Conservation (phyloP, 2,329 filamentous ascomycete species). For the Fusarium beomiforme region DNA sequence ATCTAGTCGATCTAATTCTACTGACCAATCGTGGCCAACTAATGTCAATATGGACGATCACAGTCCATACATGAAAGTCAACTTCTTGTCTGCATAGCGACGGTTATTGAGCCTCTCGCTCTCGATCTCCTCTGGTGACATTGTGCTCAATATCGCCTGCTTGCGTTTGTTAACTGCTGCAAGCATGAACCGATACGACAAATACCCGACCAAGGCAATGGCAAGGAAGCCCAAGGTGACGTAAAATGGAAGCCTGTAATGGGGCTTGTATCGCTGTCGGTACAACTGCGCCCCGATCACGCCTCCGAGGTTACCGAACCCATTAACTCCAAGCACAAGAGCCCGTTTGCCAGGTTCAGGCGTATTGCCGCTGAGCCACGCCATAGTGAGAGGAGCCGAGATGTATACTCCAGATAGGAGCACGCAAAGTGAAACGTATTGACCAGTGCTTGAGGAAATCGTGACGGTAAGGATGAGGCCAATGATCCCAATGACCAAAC, state of each 20-base stretch:
- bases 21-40: not conserved
- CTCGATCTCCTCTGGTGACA: constrained; percentile 39
- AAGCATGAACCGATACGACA: constrained; percentile 37
- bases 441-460: constrained; percentile 30
- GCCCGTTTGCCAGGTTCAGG: constrained; percentile 44
- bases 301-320: constrained; percentile 43
- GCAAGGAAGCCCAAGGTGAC: constrained; percentile 39
- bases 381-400: constrained; percentile 41
- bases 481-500: constrained; percentile 36
- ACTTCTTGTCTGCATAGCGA: constrained; percentile 43
- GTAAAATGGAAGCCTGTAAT: constrained; percentile 42
- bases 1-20: constrained; percentile 11
- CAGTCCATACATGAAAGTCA: constrained; percentile 43
- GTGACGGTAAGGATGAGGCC: constrained; percentile 41
- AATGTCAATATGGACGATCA: constrained; percentile 6
- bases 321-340: constrained; percentile 43
- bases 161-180: constrained; percentile 36
- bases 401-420: constrained; percentile 42
- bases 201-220: constrained; percentile 36
- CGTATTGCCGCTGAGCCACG: constrained; percentile 44
- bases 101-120: constrained; percentile 39
- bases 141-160: constrained; percentile 17
- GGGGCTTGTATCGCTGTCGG: constrained; percentile 34
- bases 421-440: constrained; percentile 40
- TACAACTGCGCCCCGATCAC: constrained; percentile 42